Evolutionary conservation across 805 yeast species (phyloP).

Genomic region (Cyberlindnera misumaiensis): DNA sequence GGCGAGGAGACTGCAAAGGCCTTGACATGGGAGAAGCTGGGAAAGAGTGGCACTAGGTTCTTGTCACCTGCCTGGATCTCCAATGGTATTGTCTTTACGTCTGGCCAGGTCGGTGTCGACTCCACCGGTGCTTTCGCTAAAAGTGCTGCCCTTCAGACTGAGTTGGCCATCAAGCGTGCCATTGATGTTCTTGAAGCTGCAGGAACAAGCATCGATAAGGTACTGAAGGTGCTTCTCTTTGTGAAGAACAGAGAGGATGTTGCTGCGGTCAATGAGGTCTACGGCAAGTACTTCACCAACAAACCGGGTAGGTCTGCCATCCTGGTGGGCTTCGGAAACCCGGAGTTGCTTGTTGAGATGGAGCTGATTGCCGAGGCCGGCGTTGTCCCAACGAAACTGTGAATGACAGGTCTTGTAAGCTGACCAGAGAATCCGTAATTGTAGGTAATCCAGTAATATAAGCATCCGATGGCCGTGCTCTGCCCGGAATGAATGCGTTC

Average conservation of each 20-base stretch:
- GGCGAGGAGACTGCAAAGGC: neutral
- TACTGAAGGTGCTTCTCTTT: slow-evolving; percentile 44
- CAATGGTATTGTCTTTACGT: slow-evolving; percentile 39
- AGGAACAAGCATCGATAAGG: slow-evolving; percentile 40
- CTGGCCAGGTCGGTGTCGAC: slow-evolving; percentile 42
- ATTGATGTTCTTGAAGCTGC: slow-evolving; percentile 34
- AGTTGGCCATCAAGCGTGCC: slow-evolving; percentile 36
- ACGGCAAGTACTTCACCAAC: slow-evolving; percentile 37
- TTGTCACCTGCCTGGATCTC: slow-evolving; percentile 36
- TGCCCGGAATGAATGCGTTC: no score
- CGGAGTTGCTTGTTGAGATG: slow-evolving; percentile 42
- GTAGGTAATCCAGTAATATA: no score
- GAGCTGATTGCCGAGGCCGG: slow-evolving; percentile 37
- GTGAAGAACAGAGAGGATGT: slow-evolving; percentile 38
- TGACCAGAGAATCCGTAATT: no score
- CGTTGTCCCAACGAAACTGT: neutral
- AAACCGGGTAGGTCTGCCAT: slow-evolving; percentile 51
- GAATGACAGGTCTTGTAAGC: no score
- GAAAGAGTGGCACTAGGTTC: slow-evolving; percentile 24
- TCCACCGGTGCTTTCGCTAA: slow-evolving; percentile 34
- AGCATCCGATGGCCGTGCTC: no score
- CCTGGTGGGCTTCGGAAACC: slow-evolving; percentile 44
- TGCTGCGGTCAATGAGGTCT: slow-evolving; percentile 37
- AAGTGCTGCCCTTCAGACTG: slow-evolving; percentile 39
- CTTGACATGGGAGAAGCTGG: slow-evolving; percentile 28